Conservation (phyloP, 805 yeast species). For the Candida hungchunana region DNA sequence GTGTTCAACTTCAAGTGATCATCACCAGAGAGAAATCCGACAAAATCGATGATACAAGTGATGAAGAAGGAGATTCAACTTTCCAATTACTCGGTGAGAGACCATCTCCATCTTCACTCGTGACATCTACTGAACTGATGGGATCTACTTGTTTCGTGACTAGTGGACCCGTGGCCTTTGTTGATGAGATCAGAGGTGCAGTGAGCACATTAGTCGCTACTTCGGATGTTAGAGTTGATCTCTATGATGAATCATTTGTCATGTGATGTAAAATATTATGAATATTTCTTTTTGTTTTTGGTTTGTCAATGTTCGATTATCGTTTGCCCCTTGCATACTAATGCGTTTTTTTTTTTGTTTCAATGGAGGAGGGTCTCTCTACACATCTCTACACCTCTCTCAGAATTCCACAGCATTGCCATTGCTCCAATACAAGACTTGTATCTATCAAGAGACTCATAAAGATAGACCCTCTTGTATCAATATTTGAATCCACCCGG, state of each 20-base stretch:
- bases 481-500: no score
- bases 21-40: conserved; percentile 15
- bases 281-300: no score
- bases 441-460: no score
- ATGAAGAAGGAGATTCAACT: not conserved
- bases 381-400: no score
- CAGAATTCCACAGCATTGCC: no score
- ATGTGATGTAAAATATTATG: no score
- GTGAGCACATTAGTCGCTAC: conserved; percentile 38
- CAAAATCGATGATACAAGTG: not conserved
- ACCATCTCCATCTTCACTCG: conserved; percentile 14
- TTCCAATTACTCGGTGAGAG: conserved; percentile 9
- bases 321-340: no score
- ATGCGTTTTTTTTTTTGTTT: no score
- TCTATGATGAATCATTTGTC: conserved; percentile 29
- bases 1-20: conserved; percentile 19
- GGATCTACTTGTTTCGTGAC: conserved; percentile 45
- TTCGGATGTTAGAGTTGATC: conserved; percentile 27
- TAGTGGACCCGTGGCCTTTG: conserved; percentile 63
- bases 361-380: no score
- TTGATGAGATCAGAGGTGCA: conserved; percentile 49
- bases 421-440: no score
- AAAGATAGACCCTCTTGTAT: no score
- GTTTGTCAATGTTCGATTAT: no score
- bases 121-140: conserved; percentile 23